Evolutionary conservation across 495 filamentous ascomycete genomes (phyloP).

Genomic region (Sabuloglossum arenarium): DNA sequence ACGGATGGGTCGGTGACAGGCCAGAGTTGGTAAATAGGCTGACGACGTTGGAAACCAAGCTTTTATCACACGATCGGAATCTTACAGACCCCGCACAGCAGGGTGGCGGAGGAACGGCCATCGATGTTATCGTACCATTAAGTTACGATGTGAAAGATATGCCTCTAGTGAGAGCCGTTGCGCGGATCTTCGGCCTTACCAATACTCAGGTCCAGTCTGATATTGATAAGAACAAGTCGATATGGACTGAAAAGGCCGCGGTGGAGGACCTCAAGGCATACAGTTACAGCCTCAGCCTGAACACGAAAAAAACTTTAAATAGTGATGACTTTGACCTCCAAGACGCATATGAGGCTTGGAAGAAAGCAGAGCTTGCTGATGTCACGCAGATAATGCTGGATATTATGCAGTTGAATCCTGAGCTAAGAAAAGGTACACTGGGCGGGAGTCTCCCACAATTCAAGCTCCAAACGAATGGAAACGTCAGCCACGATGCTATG

Average conservation of each 20-base stretch:
- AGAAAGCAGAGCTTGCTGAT: constrained; percentile 59
- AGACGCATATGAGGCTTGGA: constrained; percentile 80
- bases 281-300: constrained; percentile 63
- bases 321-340: constrained; percentile 80
- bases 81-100: constrained; percentile 34
- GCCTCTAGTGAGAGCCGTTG: constrained; percentile 73
- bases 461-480: constrained; percentile 20
- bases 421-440: constrained; percentile 50
- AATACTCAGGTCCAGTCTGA: constrained; percentile 62
- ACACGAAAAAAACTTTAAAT: constrained; percentile 56
- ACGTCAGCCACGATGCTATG: constrained; percentile 23
- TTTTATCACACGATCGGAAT: constrained; percentile 88
- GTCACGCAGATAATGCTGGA: constrained; percentile 82
- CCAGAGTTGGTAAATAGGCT: constrained; percentile 66
- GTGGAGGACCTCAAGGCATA: constrained; percentile 84
- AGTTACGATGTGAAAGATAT: constrained; percentile 94
- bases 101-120: constrained; percentile 35
- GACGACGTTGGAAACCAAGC: constrained; percentile 71
- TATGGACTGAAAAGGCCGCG: constrained; percentile 83
- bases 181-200: constrained; percentile 60
- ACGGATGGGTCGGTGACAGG: constrained; percentile 59
- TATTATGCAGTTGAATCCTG: constrained; percentile 70
- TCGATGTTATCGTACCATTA: constrained; percentile 60
- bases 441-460: constrained; percentile 29
- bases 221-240: constrained; percentile 54